A percentile compares a stretch with the other conserved stretches of the same genome.
These are phyloP conservation scores for Choricystis sp. DNA, from an alignment of 139 green algal species.

Conservation along the genomic window DNA sequence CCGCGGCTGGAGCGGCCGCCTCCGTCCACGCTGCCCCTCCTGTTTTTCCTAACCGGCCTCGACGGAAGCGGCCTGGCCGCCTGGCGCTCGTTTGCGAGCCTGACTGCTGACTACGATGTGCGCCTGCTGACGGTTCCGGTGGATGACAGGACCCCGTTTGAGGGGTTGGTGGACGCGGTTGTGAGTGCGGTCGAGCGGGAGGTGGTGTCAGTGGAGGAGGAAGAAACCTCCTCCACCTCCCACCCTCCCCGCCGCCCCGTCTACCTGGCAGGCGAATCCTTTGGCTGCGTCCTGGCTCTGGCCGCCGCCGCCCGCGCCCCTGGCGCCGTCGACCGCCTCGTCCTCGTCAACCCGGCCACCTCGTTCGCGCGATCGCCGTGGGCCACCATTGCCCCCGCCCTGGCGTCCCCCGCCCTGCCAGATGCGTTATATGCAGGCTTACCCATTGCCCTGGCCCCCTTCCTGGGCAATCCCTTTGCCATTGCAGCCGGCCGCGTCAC, in stretches of 20 bases:
- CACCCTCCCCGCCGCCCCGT: conserved; percentile 36
- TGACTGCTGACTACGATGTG: conserved; percentile 56
- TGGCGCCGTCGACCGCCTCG: conserved; percentile 25
- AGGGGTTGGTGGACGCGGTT: conserved; percentile 27
- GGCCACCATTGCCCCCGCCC: conserved; percentile 44
- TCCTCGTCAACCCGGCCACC: conserved; percentile 82
- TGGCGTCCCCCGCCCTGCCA: conserved; percentile 38
- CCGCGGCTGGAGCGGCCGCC: neutral
- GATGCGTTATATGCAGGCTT: conserved; percentile 47
- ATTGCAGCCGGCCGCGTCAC: conserved; percentile 32
- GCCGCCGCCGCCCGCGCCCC: conserved; percentile 27
- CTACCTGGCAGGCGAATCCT: conserved; percentile 80
- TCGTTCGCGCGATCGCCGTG: conserved; percentile 48
- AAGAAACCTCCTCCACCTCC: neutral
- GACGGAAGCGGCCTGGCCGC: conserved; percentile 62
- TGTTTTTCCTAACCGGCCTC: conserved; percentile 67
- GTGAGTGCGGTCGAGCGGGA: conserved; percentile 12
- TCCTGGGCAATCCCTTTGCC: conserved; percentile 65
- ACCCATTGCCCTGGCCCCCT: conserved; percentile 49
- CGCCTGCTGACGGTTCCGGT: conserved; percentile 35
- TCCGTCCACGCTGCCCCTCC: conserved; percentile 31
- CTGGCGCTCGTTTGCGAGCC: conserved; percentile 49
- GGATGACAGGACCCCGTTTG: conserved; percentile 50
- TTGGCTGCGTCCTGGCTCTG: conserved; percentile 64
- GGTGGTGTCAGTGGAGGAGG: conserved; percentile 4